phyloP scores from a whole-genome alignment of 768 basidiomycete genomes.

The Pisolithus orientalis region DNA sequence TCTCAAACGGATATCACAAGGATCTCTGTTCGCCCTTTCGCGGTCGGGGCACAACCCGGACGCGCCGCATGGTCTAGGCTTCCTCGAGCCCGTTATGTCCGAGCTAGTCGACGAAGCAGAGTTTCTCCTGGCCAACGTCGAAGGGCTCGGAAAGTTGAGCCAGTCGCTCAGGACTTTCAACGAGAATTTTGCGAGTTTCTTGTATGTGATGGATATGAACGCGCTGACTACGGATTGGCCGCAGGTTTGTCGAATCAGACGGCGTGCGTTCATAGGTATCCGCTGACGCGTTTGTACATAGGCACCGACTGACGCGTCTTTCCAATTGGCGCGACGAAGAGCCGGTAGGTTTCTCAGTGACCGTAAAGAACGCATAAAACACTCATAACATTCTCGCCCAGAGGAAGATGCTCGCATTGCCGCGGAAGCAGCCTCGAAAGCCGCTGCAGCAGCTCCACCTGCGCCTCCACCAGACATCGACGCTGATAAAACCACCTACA shows the following conservation, averaged over 20 bases:
- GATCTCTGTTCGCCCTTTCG: slow-evolving; percentile 82
- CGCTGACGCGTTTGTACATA: slow-evolving; percentile 15
- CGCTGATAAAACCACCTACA: slow-evolving; percentile 24
- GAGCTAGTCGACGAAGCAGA: slow-evolving; percentile 90
- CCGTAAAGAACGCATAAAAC: not conserved
- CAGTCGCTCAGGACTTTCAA: slow-evolving; percentile 81
- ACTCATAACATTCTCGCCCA: slow-evolving; percentile 20
- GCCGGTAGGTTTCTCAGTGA: slow-evolving; percentile 40
- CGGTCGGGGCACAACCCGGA: slow-evolving; percentile 61
- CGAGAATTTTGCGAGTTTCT: slow-evolving; percentile 86
- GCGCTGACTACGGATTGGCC: slow-evolving; percentile 91
- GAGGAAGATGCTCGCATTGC: slow-evolving; percentile 52
- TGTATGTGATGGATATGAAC: slow-evolving; percentile 93
- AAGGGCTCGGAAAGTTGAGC: slow-evolving; percentile 64
- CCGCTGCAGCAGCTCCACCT: slow-evolving; percentile 24
- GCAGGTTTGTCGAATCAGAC: slow-evolving; percentile 44
- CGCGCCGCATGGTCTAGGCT: slow-evolving; percentile 79
- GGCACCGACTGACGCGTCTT: slow-evolving; percentile 60
- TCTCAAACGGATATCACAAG: slow-evolving; percentile 83
- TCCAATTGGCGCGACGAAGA: slow-evolving; percentile 49
- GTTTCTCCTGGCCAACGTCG: slow-evolving; percentile 66
- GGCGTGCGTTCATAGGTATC: not conserved
- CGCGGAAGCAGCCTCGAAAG: slow-evolving; percentile 47
- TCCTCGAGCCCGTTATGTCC: slow-evolving; percentile 75
- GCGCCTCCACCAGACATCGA: slow-evolving; percentile 21